Conservation (phyloP, 495 filamentous ascomycete species). For the Staphylotrichum tortipilum region DNA sequence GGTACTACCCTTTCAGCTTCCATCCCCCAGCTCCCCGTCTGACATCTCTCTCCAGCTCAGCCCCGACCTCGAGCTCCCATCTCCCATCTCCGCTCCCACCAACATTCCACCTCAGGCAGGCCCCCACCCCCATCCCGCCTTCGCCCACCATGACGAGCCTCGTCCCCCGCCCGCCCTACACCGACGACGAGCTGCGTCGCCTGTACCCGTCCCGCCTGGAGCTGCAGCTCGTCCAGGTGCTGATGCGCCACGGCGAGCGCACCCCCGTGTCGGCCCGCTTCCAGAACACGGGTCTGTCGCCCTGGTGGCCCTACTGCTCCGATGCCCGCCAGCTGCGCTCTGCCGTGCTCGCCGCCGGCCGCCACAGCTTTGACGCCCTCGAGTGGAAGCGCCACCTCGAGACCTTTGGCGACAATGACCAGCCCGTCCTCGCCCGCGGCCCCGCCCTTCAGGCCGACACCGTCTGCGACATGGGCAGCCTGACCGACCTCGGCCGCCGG, state of each 20-base stretch:
- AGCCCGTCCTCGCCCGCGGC: constrained; percentile 57
- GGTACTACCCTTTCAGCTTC: too few species aligned
- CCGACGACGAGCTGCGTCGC: constrained; percentile 63
- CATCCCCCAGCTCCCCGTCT: too few species aligned
- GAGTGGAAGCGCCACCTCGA: constrained; percentile 76
- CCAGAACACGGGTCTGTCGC: constrained; percentile 71
- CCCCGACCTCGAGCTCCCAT: too few species aligned
- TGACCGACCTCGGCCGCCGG: constrained; percentile 79
- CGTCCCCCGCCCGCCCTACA: constrained; percentile 65
- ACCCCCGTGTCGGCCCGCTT: constrained; percentile 81
- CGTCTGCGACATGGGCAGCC: constrained; percentile 76
- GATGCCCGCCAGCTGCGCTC: constrained; percentile 64
- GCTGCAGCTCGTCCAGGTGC: constrained; percentile 82
- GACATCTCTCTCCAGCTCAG: too few species aligned
- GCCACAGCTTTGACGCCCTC: constrained; percentile 35
- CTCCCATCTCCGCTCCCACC: too few species aligned
- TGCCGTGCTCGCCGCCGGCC: constrained; percentile 49
- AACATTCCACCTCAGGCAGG: too few species aligned
- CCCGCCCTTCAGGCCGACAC: constrained; percentile 60
- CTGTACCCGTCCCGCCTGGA: constrained; percentile 76
- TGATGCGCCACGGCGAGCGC: constrained; percentile 86
- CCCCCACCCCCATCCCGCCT: too few species aligned
- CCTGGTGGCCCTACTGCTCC: constrained; percentile 91
- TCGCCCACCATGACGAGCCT: constrained; percentile 74
- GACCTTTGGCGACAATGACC: constrained; percentile 65